phyloP scores from a whole-genome alignment of 2,329 filamentous ascomycete species.

The Diaporthe sp. region DNA sequence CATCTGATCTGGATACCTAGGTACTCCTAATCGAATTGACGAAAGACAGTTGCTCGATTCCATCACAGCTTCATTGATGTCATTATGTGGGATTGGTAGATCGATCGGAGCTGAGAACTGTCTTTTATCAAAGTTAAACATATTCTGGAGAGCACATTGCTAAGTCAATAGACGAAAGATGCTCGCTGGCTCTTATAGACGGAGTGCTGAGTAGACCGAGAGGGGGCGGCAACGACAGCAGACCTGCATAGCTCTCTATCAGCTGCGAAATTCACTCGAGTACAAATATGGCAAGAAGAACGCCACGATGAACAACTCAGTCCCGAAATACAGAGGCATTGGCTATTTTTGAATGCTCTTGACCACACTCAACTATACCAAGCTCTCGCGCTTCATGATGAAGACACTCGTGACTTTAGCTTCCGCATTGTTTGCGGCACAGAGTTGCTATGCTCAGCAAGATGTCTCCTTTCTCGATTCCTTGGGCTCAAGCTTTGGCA shows the following conservation, averaged over 20 bases:
- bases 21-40: background rate
- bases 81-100: background rate
- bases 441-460: background rate
- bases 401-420: background rate
- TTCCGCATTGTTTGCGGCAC: background rate
- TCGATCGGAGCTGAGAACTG: background rate
- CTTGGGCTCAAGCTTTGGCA: background rate
- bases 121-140: background rate
- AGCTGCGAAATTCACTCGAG: background rate
- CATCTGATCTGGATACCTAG: background rate
- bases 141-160: background rate
- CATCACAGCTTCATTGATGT: conserved; percentile 9
- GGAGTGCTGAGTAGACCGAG: background rate
- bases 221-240: no score
- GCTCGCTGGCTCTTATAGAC: background rate
- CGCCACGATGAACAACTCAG: background rate
- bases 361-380: background rate
- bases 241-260: background rate
- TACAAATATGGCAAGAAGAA: background rate
- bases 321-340: background rate
- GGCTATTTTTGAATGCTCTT: background rate
- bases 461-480: conserved; percentile 1
- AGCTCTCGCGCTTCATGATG: background rate
- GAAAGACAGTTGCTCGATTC: background rate
- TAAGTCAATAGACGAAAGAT: background rate